A percentile compares a stretch with the other conserved stretches of the same genome.
These are phyloP conservation scores for Flaveria sonorensis DNA, from an alignment of 129 eudicot species.

Conservation along the genomic window DNA sequence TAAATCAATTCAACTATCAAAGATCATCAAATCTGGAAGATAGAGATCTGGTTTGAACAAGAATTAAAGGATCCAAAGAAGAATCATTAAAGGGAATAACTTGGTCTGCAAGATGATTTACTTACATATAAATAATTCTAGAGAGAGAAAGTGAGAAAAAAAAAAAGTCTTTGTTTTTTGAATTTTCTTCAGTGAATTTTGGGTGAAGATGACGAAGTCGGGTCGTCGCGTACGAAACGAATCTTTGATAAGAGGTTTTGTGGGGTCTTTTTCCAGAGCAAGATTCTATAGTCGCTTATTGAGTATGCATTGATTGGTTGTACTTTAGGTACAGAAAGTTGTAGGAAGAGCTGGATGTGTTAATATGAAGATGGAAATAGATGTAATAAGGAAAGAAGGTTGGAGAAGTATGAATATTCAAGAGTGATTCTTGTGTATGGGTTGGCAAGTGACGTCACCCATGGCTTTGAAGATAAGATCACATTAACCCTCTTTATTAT, in stretches of 20 bases:
- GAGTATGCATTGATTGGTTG: neutral
- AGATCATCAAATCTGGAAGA: constrained; percentile 36
- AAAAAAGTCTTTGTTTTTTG: constrained; percentile 4
- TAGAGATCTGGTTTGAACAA: constrained; percentile 50
- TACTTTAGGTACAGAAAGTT: neutral
- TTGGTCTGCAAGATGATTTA: constrained; percentile 46
- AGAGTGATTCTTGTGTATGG: constrained; percentile 53
- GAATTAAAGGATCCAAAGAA: constrained; percentile 76
- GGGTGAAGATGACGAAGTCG: constrained; percentile 56
- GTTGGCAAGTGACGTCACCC: constrained; percentile 57
- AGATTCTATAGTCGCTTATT: neutral
- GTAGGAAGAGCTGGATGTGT: neutral
- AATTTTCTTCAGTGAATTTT: constrained; percentile 19
- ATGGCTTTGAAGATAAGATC: constrained; percentile 60
- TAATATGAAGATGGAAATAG: neutral
- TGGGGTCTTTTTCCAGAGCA: constrained; percentile 5
- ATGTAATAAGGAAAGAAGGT: constrained; percentile 21
- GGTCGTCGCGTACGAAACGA: constrained; percentile 85
- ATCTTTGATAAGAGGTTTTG: constrained; percentile 33
- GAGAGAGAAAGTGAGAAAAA: constrained; percentile 23
- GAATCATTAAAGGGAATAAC: constrained; percentile 69
- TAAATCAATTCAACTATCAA: neutral
- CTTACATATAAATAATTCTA: constrained; percentile 15
- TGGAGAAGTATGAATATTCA: constrained; percentile 59
- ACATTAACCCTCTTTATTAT: too few species aligned